Conservation (phyloP, 2,329 filamentous ascomycete genomes). For the Zymoseptoria brevis region DNA sequence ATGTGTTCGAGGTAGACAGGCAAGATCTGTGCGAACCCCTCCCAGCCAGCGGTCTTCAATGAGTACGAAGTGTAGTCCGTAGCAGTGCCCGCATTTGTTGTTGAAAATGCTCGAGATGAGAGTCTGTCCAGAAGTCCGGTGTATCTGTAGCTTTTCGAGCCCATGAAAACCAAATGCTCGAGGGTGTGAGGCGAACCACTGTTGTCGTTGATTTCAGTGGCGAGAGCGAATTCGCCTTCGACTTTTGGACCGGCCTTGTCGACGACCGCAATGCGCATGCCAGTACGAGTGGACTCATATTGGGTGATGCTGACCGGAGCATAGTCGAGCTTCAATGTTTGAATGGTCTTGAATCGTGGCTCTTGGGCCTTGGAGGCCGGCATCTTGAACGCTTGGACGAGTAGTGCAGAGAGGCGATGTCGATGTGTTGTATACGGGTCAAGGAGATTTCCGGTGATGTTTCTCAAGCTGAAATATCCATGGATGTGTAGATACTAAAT, state of each 20-base stretch:
- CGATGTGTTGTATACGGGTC: too few species aligned
- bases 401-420: neutral
- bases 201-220: conserved; percentile 95
- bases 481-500: too few species aligned
- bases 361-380: conserved; percentile 31
- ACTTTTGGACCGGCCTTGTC: conserved; percentile 92
- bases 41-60: conserved; percentile 90
- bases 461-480: too few species aligned
- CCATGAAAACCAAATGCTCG: conserved; percentile 51
- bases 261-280: conserved; percentile 88
- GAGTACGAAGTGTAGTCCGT: conserved; percentile 96
- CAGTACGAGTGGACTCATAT: conserved; percentile 90
- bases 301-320: conserved; percentile 81
- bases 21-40: conserved; percentile 88
- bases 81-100: conserved; percentile 94
- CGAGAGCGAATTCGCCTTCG: conserved; percentile 87
- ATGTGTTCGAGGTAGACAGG: conserved; percentile 95
- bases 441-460: too few species aligned
- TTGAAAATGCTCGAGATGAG: conserved; percentile 84
- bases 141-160: conserved; percentile 86
- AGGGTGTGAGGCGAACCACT: conserved; percentile 67
- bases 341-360: conserved; percentile 69
- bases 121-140: conserved; percentile 94
- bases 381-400: conserved; percentile 12
- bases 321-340: conserved; percentile 83